Evolutionary conservation across 495 filamentous ascomycete genomes (phyloP), one percentile per base, ranked within the genome.

Genomic region (Hypoxylon intermedium): DNA sequence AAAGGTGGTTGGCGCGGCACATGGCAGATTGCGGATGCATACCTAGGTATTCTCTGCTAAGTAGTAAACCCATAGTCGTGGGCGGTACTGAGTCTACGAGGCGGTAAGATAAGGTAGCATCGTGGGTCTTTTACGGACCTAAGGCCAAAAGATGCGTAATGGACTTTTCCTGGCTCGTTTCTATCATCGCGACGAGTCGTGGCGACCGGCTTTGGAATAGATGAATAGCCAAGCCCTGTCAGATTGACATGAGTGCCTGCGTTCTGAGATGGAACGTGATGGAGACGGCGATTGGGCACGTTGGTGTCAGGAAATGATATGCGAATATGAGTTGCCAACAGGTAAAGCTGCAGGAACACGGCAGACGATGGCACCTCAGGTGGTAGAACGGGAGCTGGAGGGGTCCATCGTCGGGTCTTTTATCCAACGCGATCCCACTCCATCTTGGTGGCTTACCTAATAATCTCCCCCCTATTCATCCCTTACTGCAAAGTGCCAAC

Each of bases 1-100:
- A 1, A 42, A 21, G 30, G 28, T 50, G 20, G 37, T 26, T 58
- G 31, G 30, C 24, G 34, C 44, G 44, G 53, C 44, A 62, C 31
- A 55, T 56, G 45, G 44, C 44, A 11, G 33, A 20, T 18, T 28
- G 7, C 16, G n/a, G n/a, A n/a, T n/a, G 21, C 21, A 38, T 21
- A 15, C 5, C n/a, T 28, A n/a, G n/a, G n/a, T n/a, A n/a, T n/a
- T n/a, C n/a, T 33, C 16, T 46, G 38, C 28, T 19, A 24, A 26
- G 11, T 44, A 28, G 24, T 26, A 47, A 19, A 49, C 36, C 3
- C 21, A 15, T 28, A 3, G 1, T n/a, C 24, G 24, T 34, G 11
- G 21, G 55, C 24, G 13, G 20, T 19, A 24, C 20, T 59, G 21
- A 26, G 28, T 28, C 40, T 38, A 26, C 26, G 26, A 44, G 45